Evolutionary conservation across 345 rosid species (phyloP).

Genomic region (Euclidium syriacum): DNA sequence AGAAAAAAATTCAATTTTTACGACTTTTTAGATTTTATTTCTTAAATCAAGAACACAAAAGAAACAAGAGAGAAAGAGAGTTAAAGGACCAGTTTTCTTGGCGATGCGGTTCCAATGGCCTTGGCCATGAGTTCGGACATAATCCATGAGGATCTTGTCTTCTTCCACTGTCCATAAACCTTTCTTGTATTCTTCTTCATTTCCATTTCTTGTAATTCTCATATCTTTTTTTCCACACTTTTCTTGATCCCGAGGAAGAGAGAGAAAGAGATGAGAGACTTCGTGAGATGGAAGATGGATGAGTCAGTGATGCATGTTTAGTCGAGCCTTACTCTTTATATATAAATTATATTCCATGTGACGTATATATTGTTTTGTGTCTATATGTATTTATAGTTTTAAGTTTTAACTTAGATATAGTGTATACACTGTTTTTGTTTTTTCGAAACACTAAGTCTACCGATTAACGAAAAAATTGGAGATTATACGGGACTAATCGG

Average conservation of each 20-base stretch:
- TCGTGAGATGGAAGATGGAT: constrained; percentile 4
- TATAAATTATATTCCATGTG: constrained; percentile 3
- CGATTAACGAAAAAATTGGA: too few relatives aligned
- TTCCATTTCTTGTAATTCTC: constrained; percentile 24
- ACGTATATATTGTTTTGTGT: neutral
- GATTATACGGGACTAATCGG: too few relatives aligned
- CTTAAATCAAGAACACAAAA: neutral
- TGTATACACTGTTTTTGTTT: too few relatives aligned
- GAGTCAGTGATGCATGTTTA: constrained; percentile 20
- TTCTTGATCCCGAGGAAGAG: constrained; percentile 23
- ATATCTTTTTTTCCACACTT: neutral
- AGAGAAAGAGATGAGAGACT: constrained; percentile 8
- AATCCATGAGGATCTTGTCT: constrained; percentile 51
- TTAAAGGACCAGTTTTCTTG: constrained; percentile 39
- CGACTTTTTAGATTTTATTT: too few relatives aligned
- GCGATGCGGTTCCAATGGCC: constrained; percentile 56
- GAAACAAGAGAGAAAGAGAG: neutral
- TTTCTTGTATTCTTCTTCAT: constrained; percentile 38
- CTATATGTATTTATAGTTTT: neutral
- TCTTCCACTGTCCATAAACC: constrained; percentile 65
- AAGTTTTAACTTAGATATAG: too few relatives aligned
- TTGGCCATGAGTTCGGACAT: constrained; percentile 43
- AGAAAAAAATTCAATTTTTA: neutral
- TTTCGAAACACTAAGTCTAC: too few relatives aligned
- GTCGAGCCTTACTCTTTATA: constrained; percentile 11